Conservation (phyloP, 768 basidiomycete genomes). For the Chalciporus pseudorubinellus region DNA sequence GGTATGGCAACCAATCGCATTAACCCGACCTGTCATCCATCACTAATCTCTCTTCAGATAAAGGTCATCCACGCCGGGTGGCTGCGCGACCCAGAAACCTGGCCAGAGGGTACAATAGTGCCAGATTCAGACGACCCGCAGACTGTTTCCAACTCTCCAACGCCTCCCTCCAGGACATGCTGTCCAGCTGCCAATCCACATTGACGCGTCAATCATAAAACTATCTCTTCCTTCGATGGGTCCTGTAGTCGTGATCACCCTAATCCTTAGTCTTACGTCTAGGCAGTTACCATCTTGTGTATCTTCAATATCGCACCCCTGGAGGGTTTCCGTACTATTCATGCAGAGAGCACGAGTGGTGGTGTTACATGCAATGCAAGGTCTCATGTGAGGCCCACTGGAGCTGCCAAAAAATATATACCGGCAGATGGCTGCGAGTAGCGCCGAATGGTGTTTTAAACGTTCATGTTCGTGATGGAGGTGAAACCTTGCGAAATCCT, state of each 20-base stretch:
- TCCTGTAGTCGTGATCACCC: background rate
- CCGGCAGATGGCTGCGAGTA: constrained; percentile 22
- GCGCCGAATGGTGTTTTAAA: background rate
- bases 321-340: background rate
- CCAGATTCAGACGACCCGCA: constrained; percentile 59
- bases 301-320: background rate
- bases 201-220: background rate
- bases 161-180: background rate
- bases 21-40: constrained; percentile 1
- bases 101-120: constrained; percentile 62
- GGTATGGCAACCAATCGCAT: constrained; percentile 40
- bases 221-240: background rate
- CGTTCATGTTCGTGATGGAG: constrained; percentile 66
- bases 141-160: background rate
- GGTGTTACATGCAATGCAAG: constrained; percentile 11
- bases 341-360: constrained; percentile 2
- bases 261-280: background rate
- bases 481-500: constrained; percentile 61
- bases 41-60: constrained; percentile 45
- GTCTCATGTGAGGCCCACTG: background rate
- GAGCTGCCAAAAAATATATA: constrained; percentile 34
- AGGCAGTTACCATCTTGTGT: background rate
- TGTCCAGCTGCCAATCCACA: constrained; percentile 2
- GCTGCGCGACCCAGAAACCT: constrained; percentile 68
- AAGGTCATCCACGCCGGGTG: constrained; percentile 73